A percentile compares a stretch with the other conserved stretches of the same genome.
Evolutionary conservation across 2,329 filamentous ascomycete species (phyloP).

Genomic region (Penicillium sp.): DNA sequence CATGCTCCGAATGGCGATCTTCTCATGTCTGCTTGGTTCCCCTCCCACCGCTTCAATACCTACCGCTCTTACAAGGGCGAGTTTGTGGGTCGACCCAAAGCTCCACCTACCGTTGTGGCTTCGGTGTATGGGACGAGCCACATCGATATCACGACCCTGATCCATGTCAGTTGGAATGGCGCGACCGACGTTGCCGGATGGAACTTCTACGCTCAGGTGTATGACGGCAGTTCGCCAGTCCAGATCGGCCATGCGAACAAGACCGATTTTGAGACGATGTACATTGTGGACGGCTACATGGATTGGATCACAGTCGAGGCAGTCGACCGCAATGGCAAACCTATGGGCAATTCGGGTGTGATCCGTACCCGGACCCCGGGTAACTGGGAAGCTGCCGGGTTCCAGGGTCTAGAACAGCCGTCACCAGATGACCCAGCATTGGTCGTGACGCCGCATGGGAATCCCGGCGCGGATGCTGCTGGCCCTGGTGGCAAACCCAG

Average conservation of each 20-base stretch:
- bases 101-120: slow-evolving; percentile 31
- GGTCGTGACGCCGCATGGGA: slow-evolving; percentile 8
- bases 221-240: slow-evolving; percentile 14
- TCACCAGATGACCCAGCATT: slow-evolving; percentile 26
- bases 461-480: slow-evolving; percentile 15
- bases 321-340: slow-evolving; percentile 15
- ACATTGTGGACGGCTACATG: slow-evolving; percentile 27
- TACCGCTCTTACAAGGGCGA: slow-evolving; percentile 40
- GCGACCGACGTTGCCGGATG: slow-evolving; percentile 34
- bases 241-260: slow-evolving; percentile 24
- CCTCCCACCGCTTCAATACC: slow-evolving; percentile 31
- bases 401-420: slow-evolving; percentile 19
- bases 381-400: slow-evolving; percentile 31
- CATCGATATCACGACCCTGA: slow-evolving; percentile 18
- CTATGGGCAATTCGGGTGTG: slow-evolving; percentile 22
- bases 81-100: slow-evolving; percentile 32
- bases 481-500: slow-evolving; percentile 5
- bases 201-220: slow-evolving; percentile 27
- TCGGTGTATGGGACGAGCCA: slow-evolving; percentile 27
- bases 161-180: slow-evolving; percentile 27
- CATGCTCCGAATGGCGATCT: slow-evolving; percentile 31
- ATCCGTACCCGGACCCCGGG: slow-evolving; percentile 22
- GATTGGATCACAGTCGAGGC: slow-evolving; percentile 26
- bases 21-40: slow-evolving; percentile 36
- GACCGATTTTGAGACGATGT: slow-evolving; percentile 34